A percentile compares a stretch with the other conserved stretches of the same genome.
phyloP scores from a whole-genome alignment of 139 green algal species.

The Micractinium sp. region DNA sequence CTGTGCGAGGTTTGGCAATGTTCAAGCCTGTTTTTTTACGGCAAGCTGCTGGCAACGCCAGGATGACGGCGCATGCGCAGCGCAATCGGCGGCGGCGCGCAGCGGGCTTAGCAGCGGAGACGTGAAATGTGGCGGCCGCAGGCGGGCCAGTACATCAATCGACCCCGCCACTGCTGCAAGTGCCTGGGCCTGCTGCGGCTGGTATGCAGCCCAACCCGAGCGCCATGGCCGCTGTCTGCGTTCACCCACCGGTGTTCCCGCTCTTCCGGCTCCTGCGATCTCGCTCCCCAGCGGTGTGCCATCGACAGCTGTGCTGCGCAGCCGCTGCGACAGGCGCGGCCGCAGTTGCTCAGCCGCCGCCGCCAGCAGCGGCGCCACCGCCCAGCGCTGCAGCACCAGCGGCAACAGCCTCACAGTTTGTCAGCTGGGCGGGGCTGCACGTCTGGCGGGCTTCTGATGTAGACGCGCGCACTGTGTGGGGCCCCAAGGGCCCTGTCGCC shows the following conservation, averaged over 20 bases:
- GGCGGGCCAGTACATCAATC: background rate
- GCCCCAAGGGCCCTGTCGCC: constrained; percentile 15
- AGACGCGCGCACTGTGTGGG: constrained; percentile 19
- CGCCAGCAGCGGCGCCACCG: too few species aligned
- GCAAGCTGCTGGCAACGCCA: too few species aligned
- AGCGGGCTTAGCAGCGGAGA: background rate
- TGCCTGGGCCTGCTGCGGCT: too few species aligned
- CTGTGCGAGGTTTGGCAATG: too few species aligned
- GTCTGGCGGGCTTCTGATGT: constrained; percentile 10
- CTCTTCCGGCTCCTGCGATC: background rate
- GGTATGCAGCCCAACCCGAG: too few species aligned
- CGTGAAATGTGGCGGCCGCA: background rate
- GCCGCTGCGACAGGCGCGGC: background rate
- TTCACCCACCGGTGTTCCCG: background rate
- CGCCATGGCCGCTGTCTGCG: background rate
- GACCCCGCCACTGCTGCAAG: background rate
- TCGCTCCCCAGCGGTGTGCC: background rate
- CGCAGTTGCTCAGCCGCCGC: background rate
- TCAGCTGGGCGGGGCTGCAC: constrained; percentile 32
- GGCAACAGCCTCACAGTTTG: background rate
- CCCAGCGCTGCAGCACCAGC: background rate
- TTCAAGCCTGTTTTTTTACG: too few species aligned
- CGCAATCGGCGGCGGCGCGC: too few species aligned
- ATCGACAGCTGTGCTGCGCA: background rate
- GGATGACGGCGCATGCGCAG: too few species aligned